phyloP scores from a whole-genome alignment of 257 asterid genomes.

The Primulina eburnea region DNA sequence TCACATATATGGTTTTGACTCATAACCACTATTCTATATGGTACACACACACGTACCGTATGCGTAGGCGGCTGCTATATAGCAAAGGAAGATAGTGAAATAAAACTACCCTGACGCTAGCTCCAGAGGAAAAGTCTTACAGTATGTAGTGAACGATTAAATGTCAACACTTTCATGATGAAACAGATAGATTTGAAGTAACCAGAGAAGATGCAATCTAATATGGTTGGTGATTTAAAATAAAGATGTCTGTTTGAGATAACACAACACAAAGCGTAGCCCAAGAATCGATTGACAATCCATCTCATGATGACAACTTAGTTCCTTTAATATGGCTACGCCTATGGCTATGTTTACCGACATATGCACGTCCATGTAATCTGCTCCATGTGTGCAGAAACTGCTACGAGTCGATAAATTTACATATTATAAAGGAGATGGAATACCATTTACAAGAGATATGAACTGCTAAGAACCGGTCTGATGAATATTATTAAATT shows the following conservation, averaged over 20 bases:
- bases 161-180: not conserved
- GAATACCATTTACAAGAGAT: not conserved
- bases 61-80: not conserved
- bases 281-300: not conserved
- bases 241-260: not conserved
- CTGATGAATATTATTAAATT: too few species aligned
- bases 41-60: not conserved
- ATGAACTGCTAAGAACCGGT: not conserved
- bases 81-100: not conserved
- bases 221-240: not conserved
- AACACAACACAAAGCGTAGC: not conserved
- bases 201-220: not conserved
- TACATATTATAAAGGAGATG: not conserved
- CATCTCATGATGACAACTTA: conserved; percentile 13
- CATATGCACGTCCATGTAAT: not conserved
- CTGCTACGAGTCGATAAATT: not conserved
- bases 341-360: not conserved
- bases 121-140: not conserved
- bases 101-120: not conserved
- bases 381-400: not conserved
- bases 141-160: not conserved
- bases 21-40: not conserved
- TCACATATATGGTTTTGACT: not conserved
- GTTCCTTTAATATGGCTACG: not conserved
- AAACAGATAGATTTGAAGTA: not conserved